Conservation (phyloP, 2,329 filamentous ascomycete genomes). For the Botryotinia narcissicola region DNA sequence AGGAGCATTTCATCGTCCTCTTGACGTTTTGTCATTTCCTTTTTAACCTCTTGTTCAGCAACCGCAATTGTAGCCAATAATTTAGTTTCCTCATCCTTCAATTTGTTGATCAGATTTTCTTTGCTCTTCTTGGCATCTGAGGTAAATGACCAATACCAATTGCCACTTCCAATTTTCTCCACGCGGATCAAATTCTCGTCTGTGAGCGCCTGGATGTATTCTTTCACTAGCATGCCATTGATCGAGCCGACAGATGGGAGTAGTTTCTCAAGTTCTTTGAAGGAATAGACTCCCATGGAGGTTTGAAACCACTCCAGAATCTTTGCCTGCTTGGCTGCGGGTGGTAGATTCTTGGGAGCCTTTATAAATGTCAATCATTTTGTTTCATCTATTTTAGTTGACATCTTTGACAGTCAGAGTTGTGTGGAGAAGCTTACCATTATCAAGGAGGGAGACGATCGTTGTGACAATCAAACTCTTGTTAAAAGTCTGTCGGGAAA, state of each 20-base stretch:
- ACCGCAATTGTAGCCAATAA: constrained; percentile 38
- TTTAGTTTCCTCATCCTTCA: constrained; percentile 41
- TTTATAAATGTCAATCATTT: constrained; percentile 21
- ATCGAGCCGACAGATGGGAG: constrained; percentile 61
- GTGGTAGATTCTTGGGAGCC: constrained; percentile 55
- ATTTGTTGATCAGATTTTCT: constrained; percentile 39
- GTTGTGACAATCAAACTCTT: not conserved
- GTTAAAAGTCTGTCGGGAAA: not conserved
- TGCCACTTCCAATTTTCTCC: constrained; percentile 68
- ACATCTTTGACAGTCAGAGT: not conserved
- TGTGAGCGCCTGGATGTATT: constrained; percentile 60
- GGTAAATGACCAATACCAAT: constrained; percentile 70
- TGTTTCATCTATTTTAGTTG: constrained; percentile 7
- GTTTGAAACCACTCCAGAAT: constrained; percentile 59
- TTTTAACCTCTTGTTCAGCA: constrained; percentile 38
- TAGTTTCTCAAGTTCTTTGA: constrained; percentile 67
- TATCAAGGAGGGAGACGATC: not conserved
- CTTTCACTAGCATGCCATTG: constrained; percentile 65
- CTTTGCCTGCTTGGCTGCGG: constrained; percentile 55
- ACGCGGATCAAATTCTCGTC: constrained; percentile 62
- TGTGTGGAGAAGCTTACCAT: constrained; percentile 6
- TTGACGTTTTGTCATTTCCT: constrained; percentile 39
- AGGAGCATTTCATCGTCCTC: constrained; percentile 38
- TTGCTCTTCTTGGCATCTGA: constrained; percentile 53
- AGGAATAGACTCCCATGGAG: constrained; percentile 58